Evolutionary conservation across 1,139 yeast species (phyloP).

Genomic region (Yamadazyma blattariae): DNA sequence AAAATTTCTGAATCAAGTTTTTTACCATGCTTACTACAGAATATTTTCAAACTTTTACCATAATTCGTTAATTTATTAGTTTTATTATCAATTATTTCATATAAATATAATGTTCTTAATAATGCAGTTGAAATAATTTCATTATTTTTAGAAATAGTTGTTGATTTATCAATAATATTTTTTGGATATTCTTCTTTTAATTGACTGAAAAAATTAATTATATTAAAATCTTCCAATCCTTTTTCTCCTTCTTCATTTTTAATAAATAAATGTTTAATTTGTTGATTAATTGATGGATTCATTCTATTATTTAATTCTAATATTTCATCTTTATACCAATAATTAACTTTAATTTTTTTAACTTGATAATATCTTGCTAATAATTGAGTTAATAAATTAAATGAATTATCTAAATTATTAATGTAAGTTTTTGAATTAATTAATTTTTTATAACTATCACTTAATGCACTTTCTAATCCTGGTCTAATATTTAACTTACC

Average conservation of each 20-base stretch:
- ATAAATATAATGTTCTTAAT: slow-evolving; percentile 55
- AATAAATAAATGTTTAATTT: slow-evolving; percentile 33
- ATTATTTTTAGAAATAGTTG: slow-evolving; percentile 32
- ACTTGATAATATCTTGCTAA: slow-evolving; percentile 85
- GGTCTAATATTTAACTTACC: slow-evolving; percentile 65
- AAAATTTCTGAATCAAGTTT: slow-evolving; percentile 14
- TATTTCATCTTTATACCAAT: slow-evolving; percentile 56
- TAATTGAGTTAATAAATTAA: slow-evolving; percentile 68
- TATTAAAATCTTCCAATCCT: slow-evolving; percentile 34
- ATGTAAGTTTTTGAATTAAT: slow-evolving; percentile 45
- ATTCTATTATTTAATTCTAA: slow-evolving; percentile 52
- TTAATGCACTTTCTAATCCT: slow-evolving; percentile 66
- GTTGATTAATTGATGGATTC: slow-evolving; percentile 36
- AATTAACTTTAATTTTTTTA: slow-evolving; percentile 56
- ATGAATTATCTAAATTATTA: slow-evolving; percentile 54
- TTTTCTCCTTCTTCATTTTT: slow-evolving; percentile 18
- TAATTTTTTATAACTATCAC: slow-evolving; percentile 56
- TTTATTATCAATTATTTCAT: slow-evolving; percentile 51
- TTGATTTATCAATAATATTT: slow-evolving; percentile 11
- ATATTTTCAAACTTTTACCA: slow-evolving; percentile 51
- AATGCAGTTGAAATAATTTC: slow-evolving; percentile 62
- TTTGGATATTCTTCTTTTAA: slow-evolving; percentile 12
- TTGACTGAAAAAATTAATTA: slow-evolving; percentile 30
- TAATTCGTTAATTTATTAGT: slow-evolving; percentile 46
- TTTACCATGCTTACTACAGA: slow-evolving; percentile 18